A percentile compares a stretch with the other conserved stretches of the same genome.
Conservation (phyloP, 352 stramenopile species). For the Phytophthora fragariaefolia region DNA sequence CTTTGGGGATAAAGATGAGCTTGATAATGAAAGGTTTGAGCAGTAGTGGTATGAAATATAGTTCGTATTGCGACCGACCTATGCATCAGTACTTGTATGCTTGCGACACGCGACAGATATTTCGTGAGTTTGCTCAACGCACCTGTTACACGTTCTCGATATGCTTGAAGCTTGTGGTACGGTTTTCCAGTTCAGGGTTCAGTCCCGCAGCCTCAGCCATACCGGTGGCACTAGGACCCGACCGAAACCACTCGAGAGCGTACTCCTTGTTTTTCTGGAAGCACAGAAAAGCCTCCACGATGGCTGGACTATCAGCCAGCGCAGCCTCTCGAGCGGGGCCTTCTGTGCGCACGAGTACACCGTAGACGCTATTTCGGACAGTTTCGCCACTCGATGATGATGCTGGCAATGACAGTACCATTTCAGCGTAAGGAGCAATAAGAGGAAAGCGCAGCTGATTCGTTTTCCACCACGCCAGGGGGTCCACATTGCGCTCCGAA, state of each 20-base stretch:
- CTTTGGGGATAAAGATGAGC: no score
- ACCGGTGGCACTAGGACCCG: constrained; percentile 33
- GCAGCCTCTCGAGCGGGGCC: constrained; percentile 44
- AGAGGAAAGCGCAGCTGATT: constrained; percentile 84
- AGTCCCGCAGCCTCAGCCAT: constrained; percentile 33
- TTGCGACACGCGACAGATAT: constrained; percentile 19
- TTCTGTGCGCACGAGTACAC: constrained; percentile 68
- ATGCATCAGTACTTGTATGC: no score
- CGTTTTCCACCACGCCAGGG: constrained; percentile 77
- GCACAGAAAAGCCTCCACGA: constrained; percentile 78
- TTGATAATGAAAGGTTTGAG: no score
- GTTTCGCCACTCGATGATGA: constrained; percentile 67
- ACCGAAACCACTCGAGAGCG: constrained; percentile 80
- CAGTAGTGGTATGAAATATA: no score
- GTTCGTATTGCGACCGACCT: no score
- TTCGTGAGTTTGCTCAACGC: neutral
- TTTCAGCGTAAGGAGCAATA: constrained; percentile 77
- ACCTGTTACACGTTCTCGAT: constrained; percentile 68
- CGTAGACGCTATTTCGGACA: constrained; percentile 51
- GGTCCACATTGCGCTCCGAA: constrained; percentile 76
- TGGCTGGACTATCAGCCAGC: constrained; percentile 55
- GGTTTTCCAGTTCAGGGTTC: constrained; percentile 43
- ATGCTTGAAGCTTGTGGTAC: constrained; percentile 65
- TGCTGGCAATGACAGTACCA: constrained; percentile 73
- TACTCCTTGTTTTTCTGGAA: constrained; percentile 87